Conservation (phyloP, 208 protist species). For the Leishmania guyanensis region DNA sequence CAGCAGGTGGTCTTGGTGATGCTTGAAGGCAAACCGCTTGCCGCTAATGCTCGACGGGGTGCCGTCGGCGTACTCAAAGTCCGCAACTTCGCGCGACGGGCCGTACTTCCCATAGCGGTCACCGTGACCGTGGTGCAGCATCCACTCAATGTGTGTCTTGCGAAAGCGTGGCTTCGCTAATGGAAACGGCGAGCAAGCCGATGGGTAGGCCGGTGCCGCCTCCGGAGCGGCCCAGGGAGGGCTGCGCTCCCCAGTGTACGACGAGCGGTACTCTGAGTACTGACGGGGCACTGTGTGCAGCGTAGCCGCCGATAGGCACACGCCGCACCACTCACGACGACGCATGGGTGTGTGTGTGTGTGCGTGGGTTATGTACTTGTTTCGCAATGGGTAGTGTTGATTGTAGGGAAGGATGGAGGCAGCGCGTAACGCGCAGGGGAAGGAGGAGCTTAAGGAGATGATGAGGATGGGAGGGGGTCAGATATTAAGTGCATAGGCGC, state of each 20-base stretch:
- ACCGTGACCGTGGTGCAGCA: constrained; percentile 80
- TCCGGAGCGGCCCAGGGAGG: constrained; percentile 43
- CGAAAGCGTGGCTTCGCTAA: constrained; percentile 58
- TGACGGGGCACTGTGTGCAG: constrained; percentile 9
- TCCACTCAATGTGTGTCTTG: constrained; percentile 90
- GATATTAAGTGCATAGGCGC: background rate
- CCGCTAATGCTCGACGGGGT: constrained; percentile 70
- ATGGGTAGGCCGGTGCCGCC: constrained; percentile 50
- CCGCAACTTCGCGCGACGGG: constrained; percentile 74
- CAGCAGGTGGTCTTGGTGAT: constrained; percentile 88
- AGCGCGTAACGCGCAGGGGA: background rate
- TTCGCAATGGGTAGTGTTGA: background rate
- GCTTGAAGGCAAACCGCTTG: constrained; percentile 78
- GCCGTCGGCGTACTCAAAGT: constrained; percentile 87
- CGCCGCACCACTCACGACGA: background rate
- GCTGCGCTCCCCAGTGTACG: constrained; percentile 40
- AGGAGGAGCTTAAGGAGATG: background rate
- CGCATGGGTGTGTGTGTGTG: constrained; percentile 2
- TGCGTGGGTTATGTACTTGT: background rate
- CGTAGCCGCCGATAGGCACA: background rate
- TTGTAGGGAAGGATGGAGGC: background rate
- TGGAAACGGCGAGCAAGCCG: constrained; percentile 49
- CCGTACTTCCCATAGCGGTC: constrained; percentile 71
- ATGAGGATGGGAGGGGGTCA: background rate
- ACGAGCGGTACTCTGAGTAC: constrained; percentile 55